Percentiles rank a stretch among this genome's conserved stretches.
These are phyloP conservation scores for Prototheca wickerhamii DNA, from an alignment of 163 green algal genomes.

Conservation along the genomic window DNA sequence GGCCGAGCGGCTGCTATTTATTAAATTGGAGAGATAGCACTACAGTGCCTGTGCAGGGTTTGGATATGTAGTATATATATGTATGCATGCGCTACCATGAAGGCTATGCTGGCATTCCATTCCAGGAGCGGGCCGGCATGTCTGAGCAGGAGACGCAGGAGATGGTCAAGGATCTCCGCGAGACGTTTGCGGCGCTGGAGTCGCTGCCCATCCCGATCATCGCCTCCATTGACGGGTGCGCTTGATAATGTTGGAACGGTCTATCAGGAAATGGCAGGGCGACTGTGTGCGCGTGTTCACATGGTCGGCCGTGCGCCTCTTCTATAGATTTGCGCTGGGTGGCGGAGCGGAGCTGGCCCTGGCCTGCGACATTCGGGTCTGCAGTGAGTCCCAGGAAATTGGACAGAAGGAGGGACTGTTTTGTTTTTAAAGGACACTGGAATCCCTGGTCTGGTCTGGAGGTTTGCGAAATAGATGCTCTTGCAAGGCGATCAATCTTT, in stretches of 20 bases:
- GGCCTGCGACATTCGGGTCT: conserved; percentile 70
- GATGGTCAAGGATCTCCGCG: conserved; percentile 67
- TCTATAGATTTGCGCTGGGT: conserved; percentile 66
- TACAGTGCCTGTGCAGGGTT: no score
- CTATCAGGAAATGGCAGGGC: no score
- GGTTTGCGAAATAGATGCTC: no score
- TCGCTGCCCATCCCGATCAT: conserved; percentile 82
- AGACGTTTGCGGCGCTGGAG: conserved; percentile 49
- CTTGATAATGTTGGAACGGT: no score
- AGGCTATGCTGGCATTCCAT: no score
- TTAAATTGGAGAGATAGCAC: no score
- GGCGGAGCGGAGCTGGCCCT: conserved; percentile 83
- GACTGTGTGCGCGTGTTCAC: not conserved
- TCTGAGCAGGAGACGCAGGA: conserved; percentile 50
- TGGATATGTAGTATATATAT: not conserved
- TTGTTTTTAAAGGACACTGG: not conserved
- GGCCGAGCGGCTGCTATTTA: no score
- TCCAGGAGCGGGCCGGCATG: conserved; percentile 59
- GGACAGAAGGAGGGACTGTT: not conserved
- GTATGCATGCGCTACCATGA: no score
- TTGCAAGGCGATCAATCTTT: no score
- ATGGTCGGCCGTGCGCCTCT: no score
- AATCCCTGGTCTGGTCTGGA: no score
- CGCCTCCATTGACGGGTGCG: conserved; percentile 62
- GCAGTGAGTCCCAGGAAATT: conserved; percentile 15